Evolutionary conservation across 106 monocot species (phyloP), one percentile per base, ranked within the genome.

Genomic region (Phalaenopsis aphrodite): DNA sequence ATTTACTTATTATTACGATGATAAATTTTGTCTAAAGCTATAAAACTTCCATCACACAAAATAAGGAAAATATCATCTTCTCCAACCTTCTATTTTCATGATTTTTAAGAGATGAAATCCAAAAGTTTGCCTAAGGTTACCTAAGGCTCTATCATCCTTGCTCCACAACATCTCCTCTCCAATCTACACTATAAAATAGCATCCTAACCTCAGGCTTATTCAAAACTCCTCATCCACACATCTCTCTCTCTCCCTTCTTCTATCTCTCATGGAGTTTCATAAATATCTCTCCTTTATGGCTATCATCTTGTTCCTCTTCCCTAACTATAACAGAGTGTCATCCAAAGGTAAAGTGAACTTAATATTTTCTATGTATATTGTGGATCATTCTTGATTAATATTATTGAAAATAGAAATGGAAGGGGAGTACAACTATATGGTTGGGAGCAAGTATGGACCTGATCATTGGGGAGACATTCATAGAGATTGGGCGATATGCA

Each of bases 401-500:
- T 61, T 30, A 30, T 61, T n/a, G 21, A n/a, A n/a, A 61, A 61
- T 3, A 61, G 61, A 61, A 61, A 61, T 21, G 6, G 39, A 73
- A 42, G 42, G 5, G 71, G 4, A 71, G 73, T 73, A 19, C 38
- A 73, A 14, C 73, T 73, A 73, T 9, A 3, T 4, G 41, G 41
- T 19, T 42, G 72, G 72, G 2, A 42, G 73, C 41, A 73, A 41
- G 18, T 15, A 41, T 41, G 73, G 73, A 73, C 73, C 73, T 16
- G 3, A 41, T 16, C 73, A 73, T 38, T 73, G 72, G 72, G 72
- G 72, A 73, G 73, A 73, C 14, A 73, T 73, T 17, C 30, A 41
- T 16, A 42, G 41, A 21, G 73, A 73, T 73, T 73, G 73, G 73
- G 73, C 30, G 17, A 73, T 9, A 38, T 73, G 73, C 39, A 73